Base-by-base conservation (phyloP, 257 asterid genomes). In the Eucommia ulmoides region DNA sequence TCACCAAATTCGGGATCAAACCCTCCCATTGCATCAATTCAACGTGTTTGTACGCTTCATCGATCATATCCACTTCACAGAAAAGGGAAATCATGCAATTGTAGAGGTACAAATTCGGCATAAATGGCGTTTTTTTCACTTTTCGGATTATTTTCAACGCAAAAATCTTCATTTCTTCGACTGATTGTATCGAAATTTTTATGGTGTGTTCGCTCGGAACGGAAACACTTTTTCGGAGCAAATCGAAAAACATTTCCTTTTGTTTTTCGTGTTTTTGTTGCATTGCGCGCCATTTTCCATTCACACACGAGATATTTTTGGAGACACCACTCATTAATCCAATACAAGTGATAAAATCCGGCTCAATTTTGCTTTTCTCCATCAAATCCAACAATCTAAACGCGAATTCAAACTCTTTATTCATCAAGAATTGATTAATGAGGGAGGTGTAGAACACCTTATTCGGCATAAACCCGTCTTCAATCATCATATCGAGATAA, bases 1-100 rank as follows among this genome's bases (percentile, higher is more conserved):
- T 77, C 51, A 81, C 92, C n/a, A 51, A 52, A 74, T 81, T 81
- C 23, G 83, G 86, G 24, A 26, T 47, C 65, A 81, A n/a, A 22
- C 81, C 74, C 23, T 72, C 74, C 9, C 51, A 52, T 59, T 53
- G 61, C 81, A 77, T 81, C 38, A 23, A 45, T 41, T 52, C 49
- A 44, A 77, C 70, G 66, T 74, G 73, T 51, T 52, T 55, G 33
- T 69, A 60, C 18, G 92, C 92, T 25, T 72, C 81, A 18, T 63
- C 24, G 83, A 72, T 72, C 54, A 46, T 51, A 20, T 53, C 61
- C 44, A 75, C 68, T 65, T 70, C 66, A 64, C 86, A 77, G 22
- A 69, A 56, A 7, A 72, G 76, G 24, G 70, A 69, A 49, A 81
- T 64, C 44, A 72, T 56, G 12, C 72, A 68, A 55, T 77, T 81